phyloP scores from a whole-genome alignment of 177 flowering plant species.

The Vitis hybrid region DNA sequence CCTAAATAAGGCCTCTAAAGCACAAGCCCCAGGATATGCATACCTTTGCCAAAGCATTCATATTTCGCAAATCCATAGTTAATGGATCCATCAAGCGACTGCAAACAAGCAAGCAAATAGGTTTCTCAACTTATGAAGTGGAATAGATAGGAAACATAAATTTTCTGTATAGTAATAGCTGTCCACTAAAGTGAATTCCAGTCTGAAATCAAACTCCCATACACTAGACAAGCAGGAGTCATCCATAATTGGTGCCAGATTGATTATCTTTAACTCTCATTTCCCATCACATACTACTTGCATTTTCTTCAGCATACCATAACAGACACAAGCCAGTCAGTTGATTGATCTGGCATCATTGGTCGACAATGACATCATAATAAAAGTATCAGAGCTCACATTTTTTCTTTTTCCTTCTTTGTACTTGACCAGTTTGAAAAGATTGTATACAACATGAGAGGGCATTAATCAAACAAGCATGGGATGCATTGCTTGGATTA shows the following conservation, averaged over 20 bases:
- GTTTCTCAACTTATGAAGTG: background rate
- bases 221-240: background rate
- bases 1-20: background rate
- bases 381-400: too few relatives aligned
- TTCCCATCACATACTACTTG: background rate
- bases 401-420: too few relatives aligned
- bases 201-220: background rate
- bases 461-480: too few relatives aligned
- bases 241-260: background rate
- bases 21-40: constrained; percentile 8
- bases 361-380: too few relatives aligned
- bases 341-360: background rate
- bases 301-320: background rate
- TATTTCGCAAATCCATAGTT: constrained; percentile 84
- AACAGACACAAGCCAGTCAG: background rate
- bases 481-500: background rate
- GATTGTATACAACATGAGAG: too few relatives aligned
- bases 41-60: constrained; percentile 93
- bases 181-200: background rate
- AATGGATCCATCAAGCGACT: constrained; percentile 90
- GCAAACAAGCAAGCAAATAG: constrained; percentile 21
- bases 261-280: background rate
- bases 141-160: background rate
- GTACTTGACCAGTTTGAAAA: too few relatives aligned
- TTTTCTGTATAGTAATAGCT: background rate